Conservation (phyloP, 495 filamentous ascomycete genomes). For the Penicillium robsamsonii region DNA sequence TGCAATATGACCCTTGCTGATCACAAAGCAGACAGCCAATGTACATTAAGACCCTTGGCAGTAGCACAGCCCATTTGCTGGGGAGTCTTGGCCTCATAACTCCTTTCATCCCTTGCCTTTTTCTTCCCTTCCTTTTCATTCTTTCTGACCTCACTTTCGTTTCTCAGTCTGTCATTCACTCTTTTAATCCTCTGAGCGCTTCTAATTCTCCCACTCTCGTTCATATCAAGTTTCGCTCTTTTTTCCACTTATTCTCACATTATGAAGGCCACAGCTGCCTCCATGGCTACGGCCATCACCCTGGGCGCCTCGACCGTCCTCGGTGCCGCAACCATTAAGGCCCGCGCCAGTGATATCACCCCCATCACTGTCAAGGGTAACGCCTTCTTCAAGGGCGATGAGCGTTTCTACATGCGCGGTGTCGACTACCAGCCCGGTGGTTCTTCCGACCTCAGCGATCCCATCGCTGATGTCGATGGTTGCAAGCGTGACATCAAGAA, state of each 20-base stretch:
- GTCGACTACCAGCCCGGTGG: constrained; percentile 96
- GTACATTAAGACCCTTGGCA: constrained; percentile 1
- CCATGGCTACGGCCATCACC: constrained; percentile 54
- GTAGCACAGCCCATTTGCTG: constrained; percentile 9
- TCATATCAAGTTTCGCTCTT: constrained; percentile 14
- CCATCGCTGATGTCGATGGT: constrained; percentile 64
- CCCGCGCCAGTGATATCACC: constrained; percentile 42
- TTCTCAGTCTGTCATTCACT: constrained; percentile 20
- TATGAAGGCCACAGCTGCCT: constrained; percentile 57
- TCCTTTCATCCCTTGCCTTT: constrained; percentile 31
- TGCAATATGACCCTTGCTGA: constrained; percentile 16
- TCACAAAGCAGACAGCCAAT: constrained; percentile 10
- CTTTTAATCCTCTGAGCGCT: constrained; percentile 8
- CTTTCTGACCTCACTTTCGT: constrained; percentile 28
- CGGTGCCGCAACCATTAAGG: constrained; percentile 51
- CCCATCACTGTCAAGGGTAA: constrained; percentile 60
- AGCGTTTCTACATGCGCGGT: constrained; percentile 90
- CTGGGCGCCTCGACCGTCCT: constrained; percentile 45
- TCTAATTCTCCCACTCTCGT: constrained; percentile 19
- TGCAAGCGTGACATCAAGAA: constrained; percentile 83
- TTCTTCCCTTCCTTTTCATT: constrained; percentile 16
- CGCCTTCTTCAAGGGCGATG: constrained; percentile 81
- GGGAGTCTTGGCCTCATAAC: neutral
- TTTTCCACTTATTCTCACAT: constrained; percentile 23
- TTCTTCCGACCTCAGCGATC: constrained; percentile 72